Evolutionary conservation across 176 grass and related monocot genomes (phyloP).

Genomic region (Aegilops tauschii): DNA sequence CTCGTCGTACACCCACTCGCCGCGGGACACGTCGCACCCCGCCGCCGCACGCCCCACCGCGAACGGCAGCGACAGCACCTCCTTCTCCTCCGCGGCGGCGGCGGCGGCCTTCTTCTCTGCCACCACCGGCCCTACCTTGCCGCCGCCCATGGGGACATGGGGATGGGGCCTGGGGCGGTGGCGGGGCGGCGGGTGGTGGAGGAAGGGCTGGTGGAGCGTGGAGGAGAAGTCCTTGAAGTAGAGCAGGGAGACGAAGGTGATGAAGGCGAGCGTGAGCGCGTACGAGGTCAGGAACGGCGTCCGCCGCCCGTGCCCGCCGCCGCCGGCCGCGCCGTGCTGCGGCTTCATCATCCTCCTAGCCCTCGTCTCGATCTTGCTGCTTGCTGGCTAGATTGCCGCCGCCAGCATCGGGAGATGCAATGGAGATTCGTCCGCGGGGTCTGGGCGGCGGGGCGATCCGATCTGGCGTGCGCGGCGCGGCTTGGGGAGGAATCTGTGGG

Average conservation of each 20-base stretch:
- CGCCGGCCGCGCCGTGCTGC: constrained; percentile 30
- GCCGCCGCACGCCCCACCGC: constrained; percentile 5
- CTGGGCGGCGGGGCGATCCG: not conserved
- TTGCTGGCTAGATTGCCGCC: not conserved
- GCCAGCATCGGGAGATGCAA: not conserved
- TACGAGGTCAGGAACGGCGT: constrained; percentile 55
- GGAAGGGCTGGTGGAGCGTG: constrained; percentile 59
- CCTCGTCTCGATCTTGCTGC: not conserved
- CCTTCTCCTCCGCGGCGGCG: too few species aligned
- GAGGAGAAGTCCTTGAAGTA: constrained; percentile 83
- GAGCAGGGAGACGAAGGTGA: constrained; percentile 73
- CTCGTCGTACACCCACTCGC: constrained; percentile 87
- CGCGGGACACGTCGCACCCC: constrained; percentile 49
- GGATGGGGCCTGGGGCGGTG: not conserved
- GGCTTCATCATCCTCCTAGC: constrained; percentile 24
- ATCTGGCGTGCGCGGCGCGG: not conserved
- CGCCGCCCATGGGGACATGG: not conserved
- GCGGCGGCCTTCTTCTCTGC: not conserved
- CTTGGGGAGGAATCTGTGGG: not conserved
- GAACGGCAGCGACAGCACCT: not conserved
- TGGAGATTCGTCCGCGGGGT: not conserved
- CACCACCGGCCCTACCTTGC: not conserved
- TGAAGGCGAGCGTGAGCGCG: constrained; percentile 64
- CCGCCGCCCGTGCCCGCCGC: constrained; percentile 10
- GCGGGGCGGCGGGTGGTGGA: constrained; percentile 23